Base-by-base conservation (phyloP, 768 basidiomycete genomes). In the Floccularia luteovirens region DNA sequence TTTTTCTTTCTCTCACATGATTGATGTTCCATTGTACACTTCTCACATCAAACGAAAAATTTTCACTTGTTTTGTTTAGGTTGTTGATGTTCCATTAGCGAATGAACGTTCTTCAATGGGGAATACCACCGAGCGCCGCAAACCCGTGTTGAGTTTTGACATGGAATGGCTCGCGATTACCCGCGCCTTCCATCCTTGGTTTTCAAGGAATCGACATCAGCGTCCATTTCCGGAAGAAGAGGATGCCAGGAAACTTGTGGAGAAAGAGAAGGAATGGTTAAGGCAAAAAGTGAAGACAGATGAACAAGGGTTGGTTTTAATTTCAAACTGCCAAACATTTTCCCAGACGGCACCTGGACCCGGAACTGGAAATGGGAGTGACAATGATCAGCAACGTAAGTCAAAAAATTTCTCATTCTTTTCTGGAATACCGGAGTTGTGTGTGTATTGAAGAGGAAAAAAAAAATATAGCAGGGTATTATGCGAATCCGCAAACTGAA, bases 121-220 rank as follows among this genome's bases (percentile, higher is more conserved):
- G 14, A 8, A 8, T 17, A 34, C 32, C 38, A 45, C 20, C 19
- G 19, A 30, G 14, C 25, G 13, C 23, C 17, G 12, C 48, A 21
- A 19, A 35, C 22, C 31, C 6, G 46, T 43, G 0, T 52, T 97
- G 14, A 70, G 73, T 11, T 96, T 76, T 58, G 92, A 97, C 52
- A 81, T 82, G 0, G 80, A 90, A 55, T 99, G 96, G 96, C 77
- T 98, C 34, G 92, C 91, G 0, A 90, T 99, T 52, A 80, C 79
- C 3, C 83, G 88, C 5, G 90, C 90, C 0, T 85, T 93, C 48
- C 77, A 90, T 44, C 80, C 82, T 0, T 84, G 73, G 61, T 72
- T 97, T 45, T 81, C 85, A 2, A 70, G 71, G 4, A 49, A 55
- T 3, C 64, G 53, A 5, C 49, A 51, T 0, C 84, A 84, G 45